A percentile compares a stretch with the other conserved stretches of the same genome.
Conservation (phyloP, 345 rosid species). For the Salix viminalis region DNA sequence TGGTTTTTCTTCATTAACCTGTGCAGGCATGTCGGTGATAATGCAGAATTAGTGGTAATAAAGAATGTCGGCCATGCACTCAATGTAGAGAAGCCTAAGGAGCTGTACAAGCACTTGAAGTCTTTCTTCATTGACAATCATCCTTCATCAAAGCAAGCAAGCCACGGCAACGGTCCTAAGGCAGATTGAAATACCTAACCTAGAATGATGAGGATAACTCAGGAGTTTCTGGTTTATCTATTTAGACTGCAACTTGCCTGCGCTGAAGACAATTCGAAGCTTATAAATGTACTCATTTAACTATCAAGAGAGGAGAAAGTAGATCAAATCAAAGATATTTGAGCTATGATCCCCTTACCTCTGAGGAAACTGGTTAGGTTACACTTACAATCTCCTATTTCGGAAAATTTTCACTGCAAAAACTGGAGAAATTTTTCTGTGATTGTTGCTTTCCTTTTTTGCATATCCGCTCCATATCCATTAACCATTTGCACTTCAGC, state of each 20-base stretch:
- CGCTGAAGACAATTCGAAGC: neutral
- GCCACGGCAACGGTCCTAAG: constrained; percentile 29
- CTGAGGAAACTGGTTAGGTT: neutral
- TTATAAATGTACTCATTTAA: neutral
- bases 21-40: constrained; percentile 61
- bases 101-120: constrained; percentile 54
- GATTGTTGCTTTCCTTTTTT: neutral
- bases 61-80: constrained; percentile 80
- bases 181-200: constrained; percentile 26
- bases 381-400: neutral
- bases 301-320: neutral
- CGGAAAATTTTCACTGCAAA: neutral
- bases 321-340: neutral
- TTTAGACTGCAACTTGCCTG: neutral
- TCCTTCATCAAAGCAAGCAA: constrained; percentile 23
- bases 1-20: neutral
- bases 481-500: no score
- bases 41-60: constrained; percentile 48
- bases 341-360: neutral
- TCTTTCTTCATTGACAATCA: constrained; percentile 51
- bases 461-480: no score
- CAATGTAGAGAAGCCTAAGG: constrained; percentile 66
- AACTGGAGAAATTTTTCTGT: neutral
- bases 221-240: neutral
- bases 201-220: neutral